A percentile compares a stretch with the other conserved stretches of the same genome.
Evolutionary conservation across 2,329 filamentous ascomycete genomes (phyloP).

Genomic region (Colletotrichum sp.): DNA sequence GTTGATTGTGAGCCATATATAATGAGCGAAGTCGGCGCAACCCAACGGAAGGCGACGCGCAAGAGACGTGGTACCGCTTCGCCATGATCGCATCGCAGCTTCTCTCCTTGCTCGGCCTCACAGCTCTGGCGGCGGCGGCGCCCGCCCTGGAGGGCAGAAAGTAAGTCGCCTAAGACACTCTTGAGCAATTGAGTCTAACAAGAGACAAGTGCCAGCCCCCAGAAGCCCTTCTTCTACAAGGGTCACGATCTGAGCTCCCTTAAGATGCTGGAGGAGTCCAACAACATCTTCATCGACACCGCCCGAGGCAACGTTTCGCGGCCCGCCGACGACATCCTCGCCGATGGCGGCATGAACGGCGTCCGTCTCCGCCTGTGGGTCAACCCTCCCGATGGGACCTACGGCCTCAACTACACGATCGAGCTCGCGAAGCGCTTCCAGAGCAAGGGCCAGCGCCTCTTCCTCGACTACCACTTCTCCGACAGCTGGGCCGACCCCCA

Average conservation of each 20-base stretch:
- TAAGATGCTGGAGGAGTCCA: constrained; percentile 13
- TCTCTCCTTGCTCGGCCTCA: constrained; percentile 7
- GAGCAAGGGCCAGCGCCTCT: constrained; percentile 38
- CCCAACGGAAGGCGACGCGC: no score
- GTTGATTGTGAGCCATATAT: background rate
- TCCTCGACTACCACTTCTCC: constrained; percentile 39
- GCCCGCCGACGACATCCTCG: constrained; percentile 15
- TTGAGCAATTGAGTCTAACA: background rate
- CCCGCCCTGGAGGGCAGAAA: background rate
- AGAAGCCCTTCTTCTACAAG: constrained; percentile 15
- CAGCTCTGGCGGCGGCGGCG: background rate
- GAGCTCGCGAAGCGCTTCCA: constrained; percentile 36
- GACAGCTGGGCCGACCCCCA: constrained; percentile 39
- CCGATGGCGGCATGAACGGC: constrained; percentile 17
- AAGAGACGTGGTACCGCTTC: background rate
- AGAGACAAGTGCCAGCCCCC: background rate
- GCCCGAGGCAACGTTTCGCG: constrained; percentile 6
- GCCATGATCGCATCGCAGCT: background rate
- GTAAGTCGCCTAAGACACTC: background rate
- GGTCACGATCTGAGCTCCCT: constrained; percentile 18
- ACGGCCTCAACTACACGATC: constrained; percentile 26
- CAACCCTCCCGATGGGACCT: constrained; percentile 13
- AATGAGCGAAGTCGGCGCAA: background rate
- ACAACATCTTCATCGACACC: constrained; percentile 14
- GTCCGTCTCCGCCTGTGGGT: constrained; percentile 18